Evolutionary conservation across 2,329 filamentous ascomycete genomes (phyloP).

Genomic region (Pseudogymnoascus sp.): DNA sequence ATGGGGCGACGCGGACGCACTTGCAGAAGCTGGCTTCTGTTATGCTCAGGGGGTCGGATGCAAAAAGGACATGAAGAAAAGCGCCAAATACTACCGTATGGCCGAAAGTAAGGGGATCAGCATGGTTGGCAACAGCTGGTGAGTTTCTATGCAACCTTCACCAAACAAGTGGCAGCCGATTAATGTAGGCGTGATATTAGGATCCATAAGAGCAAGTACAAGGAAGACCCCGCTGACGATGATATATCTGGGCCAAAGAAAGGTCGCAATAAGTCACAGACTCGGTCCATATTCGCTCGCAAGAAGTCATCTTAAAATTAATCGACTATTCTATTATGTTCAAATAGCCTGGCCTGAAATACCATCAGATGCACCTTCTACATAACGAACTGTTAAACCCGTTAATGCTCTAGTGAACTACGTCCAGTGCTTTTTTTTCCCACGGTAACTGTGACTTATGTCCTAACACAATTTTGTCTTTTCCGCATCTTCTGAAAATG

Average conservation of each 20-base stretch:
- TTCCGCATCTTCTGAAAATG: too few relatives aligned
- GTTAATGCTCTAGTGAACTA: background rate
- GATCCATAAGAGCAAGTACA: slow-evolving; percentile 96
- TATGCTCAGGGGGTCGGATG: slow-evolving; percentile 90
- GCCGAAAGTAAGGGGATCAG: slow-evolving; percentile 91
- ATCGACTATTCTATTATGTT: background rate
- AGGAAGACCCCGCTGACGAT: slow-evolving; percentile 48
- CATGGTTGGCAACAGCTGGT: slow-evolving; percentile 99
- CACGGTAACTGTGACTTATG: background rate
- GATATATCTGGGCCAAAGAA: slow-evolving; percentile 46
- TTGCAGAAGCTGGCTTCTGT: slow-evolving; percentile 92
- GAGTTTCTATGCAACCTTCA: slow-evolving; percentile 36
- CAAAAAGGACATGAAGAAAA: slow-evolving; percentile 94
- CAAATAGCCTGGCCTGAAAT: background rate
- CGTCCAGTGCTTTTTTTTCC: too few relatives aligned
- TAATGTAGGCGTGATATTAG: slow-evolving; percentile 39
- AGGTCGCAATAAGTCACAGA: slow-evolving; percentile 67
- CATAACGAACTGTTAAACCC: background rate
- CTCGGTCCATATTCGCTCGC: slow-evolving; percentile 64
- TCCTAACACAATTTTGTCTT: too few relatives aligned
- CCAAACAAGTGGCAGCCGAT: slow-evolving; percentile 17
- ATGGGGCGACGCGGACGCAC: slow-evolving; percentile 92
- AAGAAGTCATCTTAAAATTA: slow-evolving; percentile 19
- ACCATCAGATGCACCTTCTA: background rate
- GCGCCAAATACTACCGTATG: slow-evolving; percentile 80